Base-by-base conservation (phyloP, 169 alveolate genomes). In the Eimeria acervulina region DNA sequence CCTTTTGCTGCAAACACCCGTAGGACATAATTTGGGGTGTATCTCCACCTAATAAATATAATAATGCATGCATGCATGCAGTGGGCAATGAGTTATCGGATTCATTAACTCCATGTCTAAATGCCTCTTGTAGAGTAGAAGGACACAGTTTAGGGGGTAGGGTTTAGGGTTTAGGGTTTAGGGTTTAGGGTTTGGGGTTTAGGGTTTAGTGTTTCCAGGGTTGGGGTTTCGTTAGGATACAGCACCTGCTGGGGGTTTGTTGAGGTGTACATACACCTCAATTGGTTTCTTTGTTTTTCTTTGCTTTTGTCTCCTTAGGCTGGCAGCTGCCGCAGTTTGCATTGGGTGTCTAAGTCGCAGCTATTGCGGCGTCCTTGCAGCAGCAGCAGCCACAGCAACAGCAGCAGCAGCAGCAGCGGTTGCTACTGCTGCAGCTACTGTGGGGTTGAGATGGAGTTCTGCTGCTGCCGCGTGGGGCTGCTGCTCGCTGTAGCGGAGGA, bases 381-480 rank as follows among this genome's bases (percentile, higher is more conserved):
- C n/a, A 68, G 80, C 80, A 68, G 80, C 80, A 68, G 42, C 36
- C 23, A 12, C 42, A 68, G 80, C 42, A 68, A 55, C 87, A 23
- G 19, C 59, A 38, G 38, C 44, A 33, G 55, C 52, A 3, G 44
- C 80, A 68, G 80, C 66, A 52, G 66, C 66, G 19, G 66, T 19
- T 13, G 66, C 66, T 13, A 19, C 80, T n/a, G 87, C 87, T 12
- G 47, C 59, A 33, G 83, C 83, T 70, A 40, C 38, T 70, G 83
- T 40, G 38, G 21, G 13, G 83, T n/a, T 40, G 83, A 40, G 23
- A 13, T 17, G 5, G 83, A 26, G 44, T 76, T 23, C 52, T 76
- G 52, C 52, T 33, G 87, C 87, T 76, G 44, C 17, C 87, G 87
- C 55, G 47, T 76, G 28, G 87, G 87, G n/a, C n/a, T 76, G 42